Evolutionary conservation across 1,284 basidiomycete genomes (phyloP), one percentile per base, ranked within the genome.

Genomic region (Trichosporon faecale): DNA sequence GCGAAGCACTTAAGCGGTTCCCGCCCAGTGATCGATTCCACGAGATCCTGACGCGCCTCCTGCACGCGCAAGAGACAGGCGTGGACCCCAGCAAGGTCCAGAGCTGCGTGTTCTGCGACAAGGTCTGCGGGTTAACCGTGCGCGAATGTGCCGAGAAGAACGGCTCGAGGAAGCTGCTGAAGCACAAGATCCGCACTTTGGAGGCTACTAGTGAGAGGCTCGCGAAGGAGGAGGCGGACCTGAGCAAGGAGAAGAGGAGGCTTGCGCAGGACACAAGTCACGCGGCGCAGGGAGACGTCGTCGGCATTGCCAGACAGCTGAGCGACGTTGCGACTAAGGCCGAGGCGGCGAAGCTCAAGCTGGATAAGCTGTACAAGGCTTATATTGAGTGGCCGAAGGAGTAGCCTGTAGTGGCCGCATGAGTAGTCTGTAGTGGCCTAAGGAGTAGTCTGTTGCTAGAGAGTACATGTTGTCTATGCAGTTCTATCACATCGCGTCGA

Each of bases 21-120:
- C 64, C 9, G 3, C 49, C 57, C 21, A 21, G 37, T n/a, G 64
- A 71, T 27, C 33, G 46, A 7, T 33, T 70, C 18, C 65, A 65
- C 60, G 35, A 40, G 14, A 37, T 69, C 21, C 65, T 73, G n/a
- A 68, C 46, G 16, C 61, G 37, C 31, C 49, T 73, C 6, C 63
- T 67, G 23, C 21, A 57, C 1, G 52, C 66, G 11, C 21, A 21
- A 8, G 31, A 69, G 25, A 67, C 63, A 7, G 67, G 66, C 11
- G 52, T 46, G 1, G 37, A 49, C 31, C 29, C 67, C 23, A 40
- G 55, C 44, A 60, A 49, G 23, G 35, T 64, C 1, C 49, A 61
- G n/a, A 37, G n/a, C 0, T 81, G 80, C 57, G 66, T 78, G 2
- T 80, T 77, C 72, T 82, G 80, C 68, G 70, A 70, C 18, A 49